phyloP scores from a whole-genome alignment of 805 yeast genomes.

The Yamadazyma ubonensis region DNA sequence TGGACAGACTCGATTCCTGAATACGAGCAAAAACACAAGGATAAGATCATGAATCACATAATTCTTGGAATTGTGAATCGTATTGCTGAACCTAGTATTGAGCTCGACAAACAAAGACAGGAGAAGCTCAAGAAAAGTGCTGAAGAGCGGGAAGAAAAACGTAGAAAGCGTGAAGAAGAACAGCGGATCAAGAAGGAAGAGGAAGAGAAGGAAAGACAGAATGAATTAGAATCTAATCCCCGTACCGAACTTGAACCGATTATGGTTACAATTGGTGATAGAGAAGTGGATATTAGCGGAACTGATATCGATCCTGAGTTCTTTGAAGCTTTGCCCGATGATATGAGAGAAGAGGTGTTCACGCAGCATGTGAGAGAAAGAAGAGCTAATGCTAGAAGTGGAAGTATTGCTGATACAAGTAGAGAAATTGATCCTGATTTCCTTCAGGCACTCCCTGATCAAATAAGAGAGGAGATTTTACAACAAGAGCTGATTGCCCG shows the following conservation, averaged over 20 bases:
- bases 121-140: constrained; percentile 24
- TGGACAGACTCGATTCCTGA: constrained; percentile 62
- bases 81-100: constrained; percentile 50
- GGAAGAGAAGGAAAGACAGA: constrained; percentile 18
- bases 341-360: constrained; percentile 88
- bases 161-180: constrained; percentile 27
- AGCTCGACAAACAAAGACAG: constrained; percentile 27
- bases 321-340: constrained; percentile 85
- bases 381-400: constrained; percentile 53
- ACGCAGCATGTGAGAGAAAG: constrained; percentile 80
- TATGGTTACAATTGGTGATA: constrained; percentile 70
- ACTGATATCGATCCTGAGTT: constrained; percentile 92
- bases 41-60: constrained; percentile 21
- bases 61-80: constrained; percentile 42
- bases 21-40: constrained; percentile 45
- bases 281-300: constrained; percentile 80
- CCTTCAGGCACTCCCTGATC: constrained; percentile 74
- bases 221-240: constrained; percentile 8
- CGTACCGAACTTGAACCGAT: constrained; percentile 44
- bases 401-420: constrained; percentile 35
- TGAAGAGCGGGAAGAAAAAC: constrained; percentile 36
- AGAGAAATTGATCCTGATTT: constrained; percentile 79
- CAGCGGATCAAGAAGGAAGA: constrained; percentile 19
- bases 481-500: constrained; percentile 54
- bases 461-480: constrained; percentile 59